These are phyloP conservation scores for Eucalyptus camaldulensis DNA, from an alignment of 345 rosid species.

Conservation along the genomic window DNA sequence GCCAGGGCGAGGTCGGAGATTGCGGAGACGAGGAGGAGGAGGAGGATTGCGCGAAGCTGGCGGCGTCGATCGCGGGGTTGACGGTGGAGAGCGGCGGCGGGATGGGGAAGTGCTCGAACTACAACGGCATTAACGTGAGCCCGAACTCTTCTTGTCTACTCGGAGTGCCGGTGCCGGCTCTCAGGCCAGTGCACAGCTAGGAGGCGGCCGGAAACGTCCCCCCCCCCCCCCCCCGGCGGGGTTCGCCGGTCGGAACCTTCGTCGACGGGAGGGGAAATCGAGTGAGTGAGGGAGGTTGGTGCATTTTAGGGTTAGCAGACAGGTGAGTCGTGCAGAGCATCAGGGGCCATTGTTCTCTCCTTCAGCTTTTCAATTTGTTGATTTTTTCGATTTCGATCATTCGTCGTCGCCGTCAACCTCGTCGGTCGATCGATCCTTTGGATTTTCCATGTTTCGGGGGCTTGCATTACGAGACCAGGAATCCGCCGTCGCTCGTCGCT, in stretches of 20 bases:
- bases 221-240: too few relatives aligned
- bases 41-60: neutral
- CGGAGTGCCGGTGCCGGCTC: neutral
- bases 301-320: neutral
- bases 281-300: neutral
- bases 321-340: neutral
- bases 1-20: neutral
- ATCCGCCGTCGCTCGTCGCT: neutral
- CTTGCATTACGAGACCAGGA: neutral
- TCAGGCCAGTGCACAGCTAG: neutral
- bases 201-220: neutral
- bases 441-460: neutral
- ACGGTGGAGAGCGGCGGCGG: neutral
- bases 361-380: neutral
- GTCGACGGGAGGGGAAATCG: neutral
- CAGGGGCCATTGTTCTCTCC: neutral
- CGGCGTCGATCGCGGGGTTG: neutral
- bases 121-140: neutral
- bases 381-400: neutral
- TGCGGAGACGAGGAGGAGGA: neutral
- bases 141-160: neutral
- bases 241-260: neutral
- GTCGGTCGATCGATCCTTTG: neutral
- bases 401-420: neutral
- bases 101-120: neutral